These are phyloP conservation scores for Globisporangium paddicum DNA, from an alignment of 352 stramenopile species.

Conservation along the genomic window DNA sequence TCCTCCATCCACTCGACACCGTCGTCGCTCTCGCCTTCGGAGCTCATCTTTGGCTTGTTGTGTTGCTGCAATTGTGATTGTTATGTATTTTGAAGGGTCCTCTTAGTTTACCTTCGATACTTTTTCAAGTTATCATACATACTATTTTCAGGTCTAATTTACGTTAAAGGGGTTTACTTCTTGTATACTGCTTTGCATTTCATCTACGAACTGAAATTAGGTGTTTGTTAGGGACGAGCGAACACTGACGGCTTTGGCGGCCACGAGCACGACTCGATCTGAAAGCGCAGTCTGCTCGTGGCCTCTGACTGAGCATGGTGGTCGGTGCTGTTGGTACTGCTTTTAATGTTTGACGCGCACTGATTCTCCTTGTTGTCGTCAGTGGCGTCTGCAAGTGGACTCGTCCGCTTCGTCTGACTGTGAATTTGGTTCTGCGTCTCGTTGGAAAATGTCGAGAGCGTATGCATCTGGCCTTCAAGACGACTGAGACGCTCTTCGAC, in stretches of 20 bases:
- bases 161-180: not conserved
- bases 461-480: slow-evolving; percentile 28
- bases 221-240: slow-evolving; percentile 11
- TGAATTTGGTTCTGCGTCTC: slow-evolving; percentile 19
- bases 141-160: not conserved
- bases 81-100: not conserved
- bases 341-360: slow-evolving; percentile 5
- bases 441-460: slow-evolving; percentile 14
- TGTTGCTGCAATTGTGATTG: not conserved
- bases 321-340: not conserved
- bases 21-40: not conserved
- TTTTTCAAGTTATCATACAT: not conserved
- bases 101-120: not conserved
- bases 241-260: slow-evolving; percentile 37
- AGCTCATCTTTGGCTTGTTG: not conserved
- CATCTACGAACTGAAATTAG: not conserved
- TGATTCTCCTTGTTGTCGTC: not conserved
- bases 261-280: slow-evolving; percentile 30
- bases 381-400: not conserved
- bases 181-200: not conserved
- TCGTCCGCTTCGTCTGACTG: slow-evolving; percentile 1
- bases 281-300: slow-evolving; percentile 13
- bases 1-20: slow-evolving; percentile 1
- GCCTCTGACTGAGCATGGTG: slow-evolving; percentile 3
- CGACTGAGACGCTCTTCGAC: slow-evolving; percentile 29